These are phyloP conservation scores for Saccharomycopsis oosterbeekiorum DNA, from an alignment of 805 yeast species.

Conservation along the genomic window DNA sequence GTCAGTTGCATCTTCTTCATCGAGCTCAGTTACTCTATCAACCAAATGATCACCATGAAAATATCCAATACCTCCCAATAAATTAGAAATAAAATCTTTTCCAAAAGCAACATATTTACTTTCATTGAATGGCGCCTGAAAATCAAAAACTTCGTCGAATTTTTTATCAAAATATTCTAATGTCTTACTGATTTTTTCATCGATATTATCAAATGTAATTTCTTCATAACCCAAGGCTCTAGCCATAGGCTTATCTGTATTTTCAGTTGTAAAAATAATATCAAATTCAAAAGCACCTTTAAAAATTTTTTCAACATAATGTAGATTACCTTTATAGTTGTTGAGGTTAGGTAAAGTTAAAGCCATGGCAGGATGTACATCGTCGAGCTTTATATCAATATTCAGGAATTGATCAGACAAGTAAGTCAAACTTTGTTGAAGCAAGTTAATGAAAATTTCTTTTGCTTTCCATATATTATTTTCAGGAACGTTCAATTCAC, in stretches of 20 bases:
- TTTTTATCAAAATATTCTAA: constrained; percentile 37
- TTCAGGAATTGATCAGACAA: constrained; percentile 27
- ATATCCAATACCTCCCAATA: constrained; percentile 85
- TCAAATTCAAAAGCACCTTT: constrained; percentile 70
- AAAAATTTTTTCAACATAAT: constrained; percentile 67
- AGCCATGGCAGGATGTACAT: constrained; percentile 31
- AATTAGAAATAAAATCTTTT: constrained; percentile 67
- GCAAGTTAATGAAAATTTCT: constrained; percentile 59
- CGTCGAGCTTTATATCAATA: constrained; percentile 24
- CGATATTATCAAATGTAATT: constrained; percentile 25
- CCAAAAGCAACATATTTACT: constrained; percentile 48
- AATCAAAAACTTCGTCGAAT: constrained; percentile 41
- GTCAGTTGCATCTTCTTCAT: constrained; percentile 52
- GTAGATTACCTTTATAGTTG: constrained; percentile 64
- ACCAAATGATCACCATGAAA: constrained; percentile 77
- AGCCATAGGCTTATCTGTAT: constrained; percentile 8
- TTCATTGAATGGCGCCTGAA: constrained; percentile 44
- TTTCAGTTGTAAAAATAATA: constrained; percentile 44
- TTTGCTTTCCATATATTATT: constrained; percentile 68
- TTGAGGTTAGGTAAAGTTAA: constrained; percentile 50
- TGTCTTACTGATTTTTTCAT: constrained; percentile 26
- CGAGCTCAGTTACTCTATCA: constrained; percentile 58
- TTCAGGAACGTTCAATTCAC: constrained; percentile 61
- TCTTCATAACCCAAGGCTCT: constrained; percentile 7
- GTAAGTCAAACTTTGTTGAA: constrained; percentile 57